phyloP scores from a whole-genome alignment of 164 flowering plant species.

The Kingdonia uniflora region DNA sequence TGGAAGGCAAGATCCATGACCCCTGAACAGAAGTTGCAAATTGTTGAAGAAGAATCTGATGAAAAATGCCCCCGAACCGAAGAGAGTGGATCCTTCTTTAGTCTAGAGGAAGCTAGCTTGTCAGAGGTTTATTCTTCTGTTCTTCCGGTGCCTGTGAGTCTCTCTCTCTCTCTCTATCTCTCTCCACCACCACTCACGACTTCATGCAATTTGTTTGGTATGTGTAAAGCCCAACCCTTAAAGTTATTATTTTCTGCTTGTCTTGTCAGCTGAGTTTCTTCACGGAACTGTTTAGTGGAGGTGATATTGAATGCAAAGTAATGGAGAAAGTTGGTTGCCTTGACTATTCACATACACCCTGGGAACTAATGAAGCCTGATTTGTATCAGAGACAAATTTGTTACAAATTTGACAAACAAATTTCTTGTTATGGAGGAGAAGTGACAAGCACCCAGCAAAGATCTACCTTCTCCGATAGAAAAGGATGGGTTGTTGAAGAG shows the following conservation, averaged over 20 bases:
- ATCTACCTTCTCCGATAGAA: conserved; percentile 42
- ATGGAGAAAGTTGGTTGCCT: conserved; percentile 80
- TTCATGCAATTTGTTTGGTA: background rate
- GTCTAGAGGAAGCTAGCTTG: conserved; percentile 66
- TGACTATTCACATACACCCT: conserved; percentile 65
- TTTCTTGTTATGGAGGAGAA: conserved; percentile 76
- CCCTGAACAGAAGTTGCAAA: conserved; percentile 89
- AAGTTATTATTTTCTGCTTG: background rate
- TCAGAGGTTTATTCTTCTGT: conserved; percentile 58
- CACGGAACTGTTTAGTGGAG: conserved; percentile 68
- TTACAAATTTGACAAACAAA: conserved; percentile 52
- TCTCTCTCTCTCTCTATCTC: conserved; percentile 12
- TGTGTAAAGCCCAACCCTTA: background rate
- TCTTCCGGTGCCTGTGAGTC: conserved; percentile 62
- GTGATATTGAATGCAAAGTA: conserved; percentile 55
- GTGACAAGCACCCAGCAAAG: conserved; percentile 85
- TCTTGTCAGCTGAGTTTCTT: conserved; percentile 40
- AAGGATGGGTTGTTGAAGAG: conserved; percentile 86
- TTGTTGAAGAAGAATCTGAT: conserved; percentile 76
- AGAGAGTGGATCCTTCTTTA: conserved; percentile 74
- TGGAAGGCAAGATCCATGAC: conserved; percentile 86
- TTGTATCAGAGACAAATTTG: conserved; percentile 67
- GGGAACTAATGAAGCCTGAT: conserved; percentile 78
- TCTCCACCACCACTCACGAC: background rate
- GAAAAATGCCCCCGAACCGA: conserved; percentile 52